Evolutionary conservation across 441 rosid genomes (phyloP).

Genomic region (Pelargonium myrrhifolium): DNA sequence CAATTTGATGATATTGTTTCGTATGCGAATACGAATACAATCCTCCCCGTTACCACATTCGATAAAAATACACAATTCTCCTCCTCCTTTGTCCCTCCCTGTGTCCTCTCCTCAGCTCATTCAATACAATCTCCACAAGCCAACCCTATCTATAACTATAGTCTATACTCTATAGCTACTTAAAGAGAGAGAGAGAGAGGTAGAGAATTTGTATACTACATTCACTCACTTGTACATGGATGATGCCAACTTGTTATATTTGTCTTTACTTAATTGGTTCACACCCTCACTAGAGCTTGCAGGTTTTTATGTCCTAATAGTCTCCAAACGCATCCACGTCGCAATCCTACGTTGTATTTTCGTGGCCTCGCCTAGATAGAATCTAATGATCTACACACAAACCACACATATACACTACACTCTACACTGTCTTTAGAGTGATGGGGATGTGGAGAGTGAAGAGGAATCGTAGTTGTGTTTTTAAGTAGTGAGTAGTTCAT

Average conservation of each 20-base stretch:
- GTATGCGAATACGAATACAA: not conserved
- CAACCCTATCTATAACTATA: not conserved
- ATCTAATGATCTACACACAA: too few species aligned
- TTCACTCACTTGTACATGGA: not conserved
- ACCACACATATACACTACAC: not conserved
- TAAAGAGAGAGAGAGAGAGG: too few species aligned
- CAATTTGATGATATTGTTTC: not conserved
- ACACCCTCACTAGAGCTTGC: not conserved
- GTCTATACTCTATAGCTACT: too few species aligned
- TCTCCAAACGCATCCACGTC: not conserved
- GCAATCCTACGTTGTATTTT: not conserved
- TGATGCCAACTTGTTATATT: not conserved
- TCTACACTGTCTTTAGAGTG: not conserved
- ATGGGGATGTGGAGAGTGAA: not conserved
- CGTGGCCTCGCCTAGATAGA: not conserved
- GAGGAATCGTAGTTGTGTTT: constrained; percentile 1
- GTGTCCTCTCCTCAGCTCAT: not conserved
- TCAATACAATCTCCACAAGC: not conserved
- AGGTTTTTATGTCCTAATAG: too few species aligned
- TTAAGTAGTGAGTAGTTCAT: not conserved
- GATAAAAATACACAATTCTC: not conserved
- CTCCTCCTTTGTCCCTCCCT: too few species aligned
- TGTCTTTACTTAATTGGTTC: not conserved
- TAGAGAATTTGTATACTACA: not conserved
- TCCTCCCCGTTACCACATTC: not conserved